Evolutionary conservation across 2,329 filamentous ascomycete genomes (phyloP).

Genomic region (Cryphonectria carpinicola): DNA sequence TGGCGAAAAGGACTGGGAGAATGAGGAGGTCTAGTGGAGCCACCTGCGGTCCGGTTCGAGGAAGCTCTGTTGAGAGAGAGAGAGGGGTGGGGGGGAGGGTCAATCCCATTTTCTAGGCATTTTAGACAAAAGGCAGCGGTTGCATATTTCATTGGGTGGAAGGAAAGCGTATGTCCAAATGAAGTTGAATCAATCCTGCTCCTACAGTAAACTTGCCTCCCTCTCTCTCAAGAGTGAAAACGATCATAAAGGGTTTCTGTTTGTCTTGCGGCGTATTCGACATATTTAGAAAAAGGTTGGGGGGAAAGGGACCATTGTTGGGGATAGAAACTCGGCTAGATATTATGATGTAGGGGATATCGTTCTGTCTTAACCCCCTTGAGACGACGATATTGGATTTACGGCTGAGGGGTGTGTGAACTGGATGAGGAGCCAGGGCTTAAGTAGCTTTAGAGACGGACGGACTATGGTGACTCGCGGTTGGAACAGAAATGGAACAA

Average conservation of each 20-base stretch:
- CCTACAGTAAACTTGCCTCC: not conserved
- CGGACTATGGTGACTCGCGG: not conserved
- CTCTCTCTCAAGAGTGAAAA: not conserved
- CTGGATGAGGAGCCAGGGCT: not conserved
- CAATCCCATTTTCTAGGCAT: not conserved
- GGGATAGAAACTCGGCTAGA: too few species aligned
- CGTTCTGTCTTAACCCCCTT: not conserved
- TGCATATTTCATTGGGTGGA: not conserved
- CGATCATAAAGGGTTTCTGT: not conserved
- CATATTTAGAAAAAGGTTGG: not conserved
- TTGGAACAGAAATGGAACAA: not conserved
- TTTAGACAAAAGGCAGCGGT: not conserved
- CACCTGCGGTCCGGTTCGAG: not conserved
- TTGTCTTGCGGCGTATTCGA: not conserved
- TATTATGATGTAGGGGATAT: too few species aligned
- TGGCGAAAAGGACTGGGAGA: conserved; percentile 68
- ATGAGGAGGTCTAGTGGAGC: conserved; percentile 58
- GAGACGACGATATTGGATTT: not conserved
- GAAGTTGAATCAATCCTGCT: not conserved
- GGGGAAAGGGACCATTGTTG: not conserved
- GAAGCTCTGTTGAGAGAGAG: conserved; percentile 18
- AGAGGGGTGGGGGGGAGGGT: not conserved
- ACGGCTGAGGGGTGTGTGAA: not conserved
- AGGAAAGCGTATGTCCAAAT: conserved; percentile 3
- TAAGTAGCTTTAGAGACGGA: too few species aligned